Base-by-base conservation (phyloP, 75 land plant genomes). In the Ceratopteris richardii region DNA sequence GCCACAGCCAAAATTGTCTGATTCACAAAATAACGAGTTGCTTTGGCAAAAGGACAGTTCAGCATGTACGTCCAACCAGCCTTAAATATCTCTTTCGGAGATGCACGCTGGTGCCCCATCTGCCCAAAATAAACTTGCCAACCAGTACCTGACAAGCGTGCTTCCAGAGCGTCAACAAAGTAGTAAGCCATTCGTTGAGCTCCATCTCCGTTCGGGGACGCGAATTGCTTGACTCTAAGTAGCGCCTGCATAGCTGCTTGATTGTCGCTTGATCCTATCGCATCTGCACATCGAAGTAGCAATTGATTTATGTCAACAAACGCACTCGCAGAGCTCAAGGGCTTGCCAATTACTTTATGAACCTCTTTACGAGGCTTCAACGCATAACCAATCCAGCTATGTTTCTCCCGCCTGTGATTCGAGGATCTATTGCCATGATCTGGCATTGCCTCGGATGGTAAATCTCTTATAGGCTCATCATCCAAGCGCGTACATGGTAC, bases 91-190 rank as follows among this genome's bases (percentile, higher is more conserved):
- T 80, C 77, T 17, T 75, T 71, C 20, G 72, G 81, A 9, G 84
- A 58, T 0, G 71, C 61, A 4, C 61, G 37, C 37, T 33, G 60
- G 9, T 51, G 67, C 61, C 41, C 22, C 26, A 24, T 50, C 5
- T 71, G 55, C 16, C 74, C 71, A 23, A 51, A 66, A 60, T 83
- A 83, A 1, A 71, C 53, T 36, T 63, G 70, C 20, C 80, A 78
- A 27, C 92, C 92, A 2, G 84, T 67, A 9, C 96, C 96, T 67
- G 80, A 62, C 27, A 86, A 54, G 25, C 96, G 71, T 17, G 91
- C 96, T 40, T 75, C 86, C 36, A 86, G 68, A 14, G 75, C 78
- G 33, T 86, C 68, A 14, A 80, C 90, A 64, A 86, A 86, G 44
- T 63, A 82, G 22, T 76, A 70, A 2, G 86, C 83, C 56, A 86